Conservation (phyloP, 1,139 yeast species). For the Saccharomyces pastorianus region DNA sequence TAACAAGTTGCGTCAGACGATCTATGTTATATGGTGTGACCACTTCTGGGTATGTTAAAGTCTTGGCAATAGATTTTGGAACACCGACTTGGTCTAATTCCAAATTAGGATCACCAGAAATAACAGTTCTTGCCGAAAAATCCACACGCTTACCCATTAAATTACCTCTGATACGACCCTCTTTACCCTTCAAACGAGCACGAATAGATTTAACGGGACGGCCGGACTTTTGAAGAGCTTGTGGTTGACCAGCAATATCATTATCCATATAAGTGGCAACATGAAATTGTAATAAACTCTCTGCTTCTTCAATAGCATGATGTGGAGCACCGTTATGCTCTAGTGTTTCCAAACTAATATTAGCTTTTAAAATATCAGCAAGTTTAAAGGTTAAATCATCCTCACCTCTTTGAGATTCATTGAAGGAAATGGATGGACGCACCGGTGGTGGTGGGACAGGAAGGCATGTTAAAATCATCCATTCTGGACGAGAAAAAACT, state of each 20-base stretch:
- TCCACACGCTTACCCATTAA: conserved; percentile 99
- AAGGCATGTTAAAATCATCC: conserved; percentile 92
- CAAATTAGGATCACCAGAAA: conserved; percentile 97
- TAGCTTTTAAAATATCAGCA: conserved; percentile 94
- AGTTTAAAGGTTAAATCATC: conserved; percentile 97
- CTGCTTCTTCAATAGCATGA: conserved; percentile 94
- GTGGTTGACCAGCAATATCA: conserved; percentile 99
- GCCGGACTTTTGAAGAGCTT: conserved; percentile 96
- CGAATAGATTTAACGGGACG: conserved; percentile 97
- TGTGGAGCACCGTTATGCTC: conserved; percentile 99
- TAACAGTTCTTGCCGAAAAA: conserved; percentile 97
- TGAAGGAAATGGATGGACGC: conserved; percentile 95
- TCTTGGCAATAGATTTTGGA: conserved; percentile 91
- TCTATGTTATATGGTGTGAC: conserved; percentile 97
- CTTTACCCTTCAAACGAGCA: conserved; percentile 98
- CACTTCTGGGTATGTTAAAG: conserved; percentile 91
- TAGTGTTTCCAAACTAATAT: conserved; percentile 87
- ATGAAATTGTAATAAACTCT: conserved; percentile 88
- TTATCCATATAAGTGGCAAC: conserved; percentile 99
- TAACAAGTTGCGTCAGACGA: conserved; percentile 80
- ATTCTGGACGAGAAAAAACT: conserved; percentile 96
- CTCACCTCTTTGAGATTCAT: conserved; percentile 98
- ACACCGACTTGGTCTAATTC: conserved; percentile 98
- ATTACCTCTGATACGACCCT: conserved; percentile 97
- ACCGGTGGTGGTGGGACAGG: conserved; percentile 99